phyloP scores from a whole-genome alignment of 163 green algal species.

The Volvox carteri region DNA sequence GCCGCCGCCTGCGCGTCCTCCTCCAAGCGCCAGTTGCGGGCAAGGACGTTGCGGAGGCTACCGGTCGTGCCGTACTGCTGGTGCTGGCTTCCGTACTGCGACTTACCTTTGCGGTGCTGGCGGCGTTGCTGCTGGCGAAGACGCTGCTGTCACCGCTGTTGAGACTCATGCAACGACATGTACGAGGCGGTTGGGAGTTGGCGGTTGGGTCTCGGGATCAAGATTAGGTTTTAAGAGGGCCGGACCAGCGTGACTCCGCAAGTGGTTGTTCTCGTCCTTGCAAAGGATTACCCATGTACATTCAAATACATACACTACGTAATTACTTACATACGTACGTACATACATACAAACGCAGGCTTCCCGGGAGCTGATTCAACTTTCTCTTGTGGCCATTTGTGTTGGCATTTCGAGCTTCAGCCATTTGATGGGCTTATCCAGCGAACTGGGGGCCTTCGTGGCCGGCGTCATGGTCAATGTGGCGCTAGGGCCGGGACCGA shows the following conservation, averaged over 20 bases:
- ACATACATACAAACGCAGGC: no score
- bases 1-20: no score
- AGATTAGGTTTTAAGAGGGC: no score
- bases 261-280: no score
- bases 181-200: not conserved
- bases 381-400: slow-evolving; percentile 78
- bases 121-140: slow-evolving; percentile 47
- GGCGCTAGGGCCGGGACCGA: slow-evolving; percentile 28
- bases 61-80: slow-evolving; percentile 57
- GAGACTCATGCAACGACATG: slow-evolving; percentile 48
- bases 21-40: not conserved
- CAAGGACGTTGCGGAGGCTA: slow-evolving; percentile 45
- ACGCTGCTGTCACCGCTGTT: slow-evolving; percentile 59
- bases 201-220: no score
- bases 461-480: slow-evolving; percentile 82
- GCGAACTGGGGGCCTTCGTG: slow-evolving; percentile 92
- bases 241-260: no score
- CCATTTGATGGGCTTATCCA: slow-evolving; percentile 79
- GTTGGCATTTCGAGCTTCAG: slow-evolving; percentile 76
- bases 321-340: no score
- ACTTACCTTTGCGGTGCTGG: slow-evolving; percentile 56
- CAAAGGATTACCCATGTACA: no score
- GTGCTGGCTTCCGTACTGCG: slow-evolving; percentile 58
- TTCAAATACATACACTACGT: no score
- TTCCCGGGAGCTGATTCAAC: slow-evolving; percentile 74